Conservation (phyloP, 2,329 filamentous ascomycete genomes). For the Hymenotorrendiella dingleyae region DNA sequence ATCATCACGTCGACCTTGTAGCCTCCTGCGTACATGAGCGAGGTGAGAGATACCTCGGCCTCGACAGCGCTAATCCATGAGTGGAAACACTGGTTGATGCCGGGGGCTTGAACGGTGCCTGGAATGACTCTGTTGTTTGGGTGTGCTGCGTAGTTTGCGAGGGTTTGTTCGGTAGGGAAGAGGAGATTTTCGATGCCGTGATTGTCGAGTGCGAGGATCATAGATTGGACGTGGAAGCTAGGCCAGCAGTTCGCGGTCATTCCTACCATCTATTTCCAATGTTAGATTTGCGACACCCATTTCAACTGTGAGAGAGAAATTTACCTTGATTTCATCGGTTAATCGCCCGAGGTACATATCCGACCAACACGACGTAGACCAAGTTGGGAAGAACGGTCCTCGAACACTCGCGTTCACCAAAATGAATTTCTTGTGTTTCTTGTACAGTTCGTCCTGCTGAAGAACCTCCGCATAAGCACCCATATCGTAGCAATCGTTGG, state of each 20-base stretch:
- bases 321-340: slow-evolving; percentile 19
- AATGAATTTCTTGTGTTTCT: slow-evolving; percentile 20
- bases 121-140: not conserved
- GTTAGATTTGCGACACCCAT: not conserved
- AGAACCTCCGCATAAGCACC: slow-evolving; percentile 19
- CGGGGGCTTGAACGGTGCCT: slow-evolving; percentile 1
- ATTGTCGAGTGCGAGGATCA: slow-evolving; percentile 20
- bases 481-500: slow-evolving; percentile 23
- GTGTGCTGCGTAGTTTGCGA: slow-evolving; percentile 2
- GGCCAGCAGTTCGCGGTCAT: slow-evolving; percentile 15
- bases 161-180: slow-evolving; percentile 2
- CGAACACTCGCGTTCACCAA: slow-evolving; percentile 23
- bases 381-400: slow-evolving; percentile 20
- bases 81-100: slow-evolving; percentile 16
- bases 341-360: slow-evolving; percentile 18
- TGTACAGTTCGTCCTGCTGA: slow-evolving; percentile 13
- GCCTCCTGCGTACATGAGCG: slow-evolving; percentile 10
- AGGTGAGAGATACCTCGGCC: slow-evolving; percentile 11
- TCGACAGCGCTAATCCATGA: slow-evolving; percentile 7
- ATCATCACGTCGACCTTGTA: slow-evolving; percentile 19
- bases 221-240: slow-evolving; percentile 20
- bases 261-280: slow-evolving; percentile 12
- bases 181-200: slow-evolving; percentile 14
- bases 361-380: slow-evolving; percentile 18
- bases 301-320: not conserved